phyloP scores from a whole-genome alignment of 1,284 basidiomycete genomes.

The Stereum hirsutum region DNA sequence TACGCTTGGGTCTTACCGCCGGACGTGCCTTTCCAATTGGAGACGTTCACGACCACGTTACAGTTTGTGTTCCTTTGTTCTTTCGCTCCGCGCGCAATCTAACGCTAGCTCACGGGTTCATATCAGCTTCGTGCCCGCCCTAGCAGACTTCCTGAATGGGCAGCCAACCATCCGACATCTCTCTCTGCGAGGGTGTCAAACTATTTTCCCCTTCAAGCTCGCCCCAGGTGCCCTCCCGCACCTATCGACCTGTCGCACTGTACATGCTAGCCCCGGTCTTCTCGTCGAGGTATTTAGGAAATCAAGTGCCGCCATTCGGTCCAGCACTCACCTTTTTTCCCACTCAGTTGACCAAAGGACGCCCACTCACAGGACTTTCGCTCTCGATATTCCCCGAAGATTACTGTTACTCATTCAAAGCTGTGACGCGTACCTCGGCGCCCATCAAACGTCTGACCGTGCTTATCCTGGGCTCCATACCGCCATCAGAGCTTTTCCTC shows the following conservation, averaged over 20 bases:
- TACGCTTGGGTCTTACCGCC: conserved; percentile 33
- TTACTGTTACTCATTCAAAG: conserved; percentile 28
- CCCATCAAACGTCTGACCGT: conserved; percentile 42
- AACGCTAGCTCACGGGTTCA: too few species aligned
- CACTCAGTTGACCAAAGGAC: conserved; percentile 32
- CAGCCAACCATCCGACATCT: conserved; percentile 41
- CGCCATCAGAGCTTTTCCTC: conserved; percentile 31
- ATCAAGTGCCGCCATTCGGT: neutral
- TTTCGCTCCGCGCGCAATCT: too few species aligned
- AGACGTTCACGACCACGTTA: conserved; percentile 41
- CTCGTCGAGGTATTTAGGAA: conserved; percentile 17
- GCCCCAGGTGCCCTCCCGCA: conserved; percentile 33
- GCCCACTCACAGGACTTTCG: conserved; percentile 42
- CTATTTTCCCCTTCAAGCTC: conserved; percentile 26
- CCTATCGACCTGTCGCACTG: conserved; percentile 40
- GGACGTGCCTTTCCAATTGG: conserved; percentile 31
- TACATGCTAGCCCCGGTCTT: conserved; percentile 37
- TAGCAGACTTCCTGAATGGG: conserved; percentile 42
- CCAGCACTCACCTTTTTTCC: neutral
- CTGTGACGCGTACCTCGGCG: conserved; percentile 27
- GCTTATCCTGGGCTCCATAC: conserved; percentile 41
- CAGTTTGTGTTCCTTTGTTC: conserved; percentile 19
- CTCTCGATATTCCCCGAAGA: conserved; percentile 40
- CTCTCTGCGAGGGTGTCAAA: conserved; percentile 38
- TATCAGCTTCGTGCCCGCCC: conserved; percentile 20